Conservation (phyloP, 2,329 filamentous ascomycete species). For the Microsporum canis region DNA sequence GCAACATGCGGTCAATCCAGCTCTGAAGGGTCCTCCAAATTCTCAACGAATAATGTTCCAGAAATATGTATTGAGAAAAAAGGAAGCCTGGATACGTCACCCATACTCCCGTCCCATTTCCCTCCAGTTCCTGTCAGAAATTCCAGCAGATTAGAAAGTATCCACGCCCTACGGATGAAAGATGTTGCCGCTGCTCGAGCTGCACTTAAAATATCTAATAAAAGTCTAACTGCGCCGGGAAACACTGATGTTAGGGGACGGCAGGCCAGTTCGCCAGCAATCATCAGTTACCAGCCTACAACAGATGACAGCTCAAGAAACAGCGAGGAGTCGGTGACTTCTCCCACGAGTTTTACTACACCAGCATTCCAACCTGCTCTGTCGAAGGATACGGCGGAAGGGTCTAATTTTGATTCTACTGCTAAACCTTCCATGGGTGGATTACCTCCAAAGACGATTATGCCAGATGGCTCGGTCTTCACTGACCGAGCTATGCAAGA, state of each 20-base stretch:
- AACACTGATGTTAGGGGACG: constrained; percentile 1
- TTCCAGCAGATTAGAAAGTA: constrained; percentile 4
- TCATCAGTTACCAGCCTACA: neutral
- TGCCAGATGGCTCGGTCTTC: neutral
- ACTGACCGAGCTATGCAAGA: neutral
- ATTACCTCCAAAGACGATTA: neutral
- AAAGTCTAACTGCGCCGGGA: neutral
- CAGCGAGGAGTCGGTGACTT: neutral
- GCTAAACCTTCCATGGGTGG: neutral
- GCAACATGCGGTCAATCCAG: neutral
- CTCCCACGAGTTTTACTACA: neutral
- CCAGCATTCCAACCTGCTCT: neutral
- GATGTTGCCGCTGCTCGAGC: constrained; percentile 21
- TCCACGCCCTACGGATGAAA: constrained; percentile 21
- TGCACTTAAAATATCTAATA: constrained; percentile 11
- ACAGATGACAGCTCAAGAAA: neutral
- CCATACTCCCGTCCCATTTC: neutral
- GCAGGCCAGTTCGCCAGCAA: neutral
- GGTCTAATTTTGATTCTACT: neutral
- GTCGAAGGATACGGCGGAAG: neutral
- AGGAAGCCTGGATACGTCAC: neutral
- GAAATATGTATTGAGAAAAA: neutral
- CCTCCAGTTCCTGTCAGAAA: neutral
- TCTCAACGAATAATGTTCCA: neutral
- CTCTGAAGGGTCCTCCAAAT: neutral